Evolutionary conservation across 139 green algal genomes (phyloP).

Genomic region (Desmodesmus armatus): DNA sequence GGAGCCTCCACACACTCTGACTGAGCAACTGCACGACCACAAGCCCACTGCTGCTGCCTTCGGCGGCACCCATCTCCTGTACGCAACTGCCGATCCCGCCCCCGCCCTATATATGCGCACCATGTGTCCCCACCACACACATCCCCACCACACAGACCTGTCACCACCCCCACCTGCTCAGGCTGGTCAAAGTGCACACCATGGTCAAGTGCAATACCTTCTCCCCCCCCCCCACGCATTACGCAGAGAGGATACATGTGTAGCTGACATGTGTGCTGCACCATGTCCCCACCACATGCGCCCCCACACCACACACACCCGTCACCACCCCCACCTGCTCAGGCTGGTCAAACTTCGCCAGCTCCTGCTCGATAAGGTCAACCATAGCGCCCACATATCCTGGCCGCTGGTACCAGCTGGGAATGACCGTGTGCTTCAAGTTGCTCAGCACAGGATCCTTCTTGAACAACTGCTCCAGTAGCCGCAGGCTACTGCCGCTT

Average conservation of each 20-base stretch:
- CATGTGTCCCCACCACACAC: neutral
- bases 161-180: neutral
- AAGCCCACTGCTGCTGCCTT: no score
- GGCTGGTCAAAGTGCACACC: conserved; percentile 60
- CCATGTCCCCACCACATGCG: neutral
- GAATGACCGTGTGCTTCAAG: conserved; percentile 88
- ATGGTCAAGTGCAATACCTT: neutral
- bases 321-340: neutral
- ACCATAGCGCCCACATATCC: conserved; percentile 96
- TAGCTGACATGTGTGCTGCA: neutral
- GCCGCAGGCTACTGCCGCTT: conserved; percentile 88
- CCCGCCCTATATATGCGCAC: neutral
- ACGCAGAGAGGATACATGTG: no score
- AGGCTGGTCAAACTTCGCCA: conserved; percentile 67
- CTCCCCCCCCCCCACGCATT: neutral
- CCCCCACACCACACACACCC: neutral
- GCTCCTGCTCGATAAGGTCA: conserved; percentile 90
- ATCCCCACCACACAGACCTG: neutral
- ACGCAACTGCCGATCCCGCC: neutral
- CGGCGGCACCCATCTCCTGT: no score
- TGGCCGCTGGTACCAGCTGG: conserved; percentile 84
- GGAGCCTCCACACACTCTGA: no score
- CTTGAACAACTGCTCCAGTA: conserved; percentile 89
- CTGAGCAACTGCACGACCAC: no score
- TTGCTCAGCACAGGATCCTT: conserved; percentile 59